A percentile compares a stretch with the other conserved stretches of the same genome.
phyloP scores from a whole-genome alignment of 352 stramenopile genomes.

The Heterotrichella gracilis region DNA sequence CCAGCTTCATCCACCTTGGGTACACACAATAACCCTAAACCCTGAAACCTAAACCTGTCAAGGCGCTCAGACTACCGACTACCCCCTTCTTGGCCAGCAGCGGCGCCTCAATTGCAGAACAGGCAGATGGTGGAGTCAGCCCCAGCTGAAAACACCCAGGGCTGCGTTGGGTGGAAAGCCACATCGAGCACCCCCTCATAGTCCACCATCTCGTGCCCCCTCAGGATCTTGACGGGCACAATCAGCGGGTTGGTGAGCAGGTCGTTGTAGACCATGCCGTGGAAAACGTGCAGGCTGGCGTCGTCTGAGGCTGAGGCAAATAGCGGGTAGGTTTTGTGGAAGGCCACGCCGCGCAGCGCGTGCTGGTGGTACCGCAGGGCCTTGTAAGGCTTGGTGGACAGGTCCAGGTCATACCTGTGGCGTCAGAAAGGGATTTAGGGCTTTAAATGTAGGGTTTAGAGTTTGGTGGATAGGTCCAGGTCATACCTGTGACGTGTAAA shows the following conservation, averaged over 20 bases:
- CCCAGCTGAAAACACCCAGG: conserved; percentile 60
- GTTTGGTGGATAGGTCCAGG: too few relatives aligned
- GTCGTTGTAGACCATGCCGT: conserved; percentile 46
- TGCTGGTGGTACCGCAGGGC: conserved; percentile 94
- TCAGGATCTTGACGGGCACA: conserved; percentile 91
- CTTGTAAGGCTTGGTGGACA: conserved; percentile 83
- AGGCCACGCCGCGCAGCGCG: conserved; percentile 60
- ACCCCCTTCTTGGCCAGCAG: too few relatives aligned
- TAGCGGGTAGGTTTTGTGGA: conserved; percentile 63
- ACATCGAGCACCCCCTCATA: conserved; percentile 66
- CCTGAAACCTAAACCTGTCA: too few relatives aligned
- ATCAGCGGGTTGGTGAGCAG: conserved; percentile 93
- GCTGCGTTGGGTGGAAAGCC: conserved; percentile 79
- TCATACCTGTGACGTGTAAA: too few relatives aligned
- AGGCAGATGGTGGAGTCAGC: too few relatives aligned
- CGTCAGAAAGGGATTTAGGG: too few relatives aligned
- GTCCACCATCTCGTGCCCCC: conserved; percentile 47
- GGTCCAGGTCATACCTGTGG: conserved; percentile 96
- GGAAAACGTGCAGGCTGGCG: conserved; percentile 92
- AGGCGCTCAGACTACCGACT: too few relatives aligned
- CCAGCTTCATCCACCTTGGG: too few relatives aligned
- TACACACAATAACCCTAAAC: too few relatives aligned
- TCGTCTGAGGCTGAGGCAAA: conserved; percentile 93
- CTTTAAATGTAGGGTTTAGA: too few relatives aligned
- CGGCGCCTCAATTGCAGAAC: too few relatives aligned